Percentiles rank a stretch among this genome's conserved stretches.
Evolutionary conservation across 1,284 basidiomycete genomes (phyloP).

Genomic region (Melampsora americana): DNA sequence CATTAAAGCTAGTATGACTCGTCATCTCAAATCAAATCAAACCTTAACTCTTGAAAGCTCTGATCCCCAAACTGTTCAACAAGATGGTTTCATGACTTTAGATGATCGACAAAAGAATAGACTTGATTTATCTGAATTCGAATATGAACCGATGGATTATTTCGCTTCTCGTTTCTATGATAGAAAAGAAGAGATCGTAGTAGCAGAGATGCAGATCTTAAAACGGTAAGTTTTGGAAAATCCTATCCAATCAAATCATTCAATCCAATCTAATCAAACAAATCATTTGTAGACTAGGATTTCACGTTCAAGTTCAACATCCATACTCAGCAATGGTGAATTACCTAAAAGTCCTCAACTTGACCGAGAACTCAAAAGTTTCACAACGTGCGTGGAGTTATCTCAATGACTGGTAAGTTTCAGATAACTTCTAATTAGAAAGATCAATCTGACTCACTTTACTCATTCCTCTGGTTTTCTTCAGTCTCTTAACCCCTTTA

Average conservation of each 20-base stretch:
- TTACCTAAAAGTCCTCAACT: slow-evolving; percentile 83
- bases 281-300: slow-evolving; percentile 50
- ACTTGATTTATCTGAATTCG: slow-evolving; percentile 58
- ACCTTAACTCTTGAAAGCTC: slow-evolving; percentile 49
- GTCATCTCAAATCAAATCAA: slow-evolving; percentile 59
- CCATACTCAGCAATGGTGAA: slow-evolving; percentile 94
- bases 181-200: slow-evolving; percentile 81
- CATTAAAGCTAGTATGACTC: slow-evolving; percentile 27
- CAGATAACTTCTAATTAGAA: background rate
- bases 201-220: slow-evolving; percentile 94
- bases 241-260: slow-evolving; percentile 51
- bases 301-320: slow-evolving; percentile 65
- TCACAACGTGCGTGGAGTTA: slow-evolving; percentile 54
- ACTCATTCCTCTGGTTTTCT: background rate
- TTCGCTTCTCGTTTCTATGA: slow-evolving; percentile 79
- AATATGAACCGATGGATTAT: slow-evolving; percentile 77
- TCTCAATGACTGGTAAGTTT: slow-evolving; percentile 55
- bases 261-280: slow-evolving; percentile 64
- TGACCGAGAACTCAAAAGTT: slow-evolving; percentile 55
- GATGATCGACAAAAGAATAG: slow-evolving; percentile 48
- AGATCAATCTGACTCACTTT: background rate
- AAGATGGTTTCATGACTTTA: slow-evolving; percentile 35
- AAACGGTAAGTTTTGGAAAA: slow-evolving; percentile 62
- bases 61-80: slow-evolving; percentile 54
- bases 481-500: slow-evolving; percentile 50